These are phyloP conservation scores for Hapsidospora chrysogenum DNA, from an alignment of 495 filamentous ascomycete genomes.

Conservation along the genomic window DNA sequence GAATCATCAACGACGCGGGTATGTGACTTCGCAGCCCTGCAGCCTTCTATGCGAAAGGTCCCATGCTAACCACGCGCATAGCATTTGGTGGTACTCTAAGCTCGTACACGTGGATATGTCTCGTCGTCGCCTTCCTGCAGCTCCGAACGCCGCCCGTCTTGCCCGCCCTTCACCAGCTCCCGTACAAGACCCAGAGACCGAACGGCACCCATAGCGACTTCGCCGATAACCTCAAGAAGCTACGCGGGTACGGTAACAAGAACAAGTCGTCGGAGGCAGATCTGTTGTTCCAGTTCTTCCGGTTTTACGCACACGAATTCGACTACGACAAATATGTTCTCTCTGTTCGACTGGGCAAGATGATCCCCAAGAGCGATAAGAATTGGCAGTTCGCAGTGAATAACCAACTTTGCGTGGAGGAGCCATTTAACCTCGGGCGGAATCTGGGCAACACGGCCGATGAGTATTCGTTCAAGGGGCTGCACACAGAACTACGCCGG, in stretches of 20 bases:
- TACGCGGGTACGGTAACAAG: constrained; percentile 54
- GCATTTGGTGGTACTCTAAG: constrained; percentile 87
- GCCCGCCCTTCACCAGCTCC: constrained; percentile 67
- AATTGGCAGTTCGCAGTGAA: constrained; percentile 62
- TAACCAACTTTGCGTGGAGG: constrained; percentile 84
- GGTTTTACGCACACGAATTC: constrained; percentile 83
- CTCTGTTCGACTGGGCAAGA: constrained; percentile 69
- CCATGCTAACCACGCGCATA: constrained; percentile 16
- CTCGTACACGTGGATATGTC: constrained; percentile 99
- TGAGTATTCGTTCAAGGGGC: constrained; percentile 75
- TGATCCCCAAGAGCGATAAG: constrained; percentile 76
- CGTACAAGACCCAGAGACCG: constrained; percentile 41
- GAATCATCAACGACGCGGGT: constrained; percentile 93
- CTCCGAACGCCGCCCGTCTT: constrained; percentile 74
- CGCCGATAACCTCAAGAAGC: constrained; percentile 62
- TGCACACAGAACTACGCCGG: constrained; percentile 76
- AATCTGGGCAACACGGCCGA: constrained; percentile 96
- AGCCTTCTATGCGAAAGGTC: background rate
- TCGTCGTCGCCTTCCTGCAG: constrained; percentile 94
- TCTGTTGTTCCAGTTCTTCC: constrained; percentile 85
- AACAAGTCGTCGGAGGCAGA: constrained; percentile 75
- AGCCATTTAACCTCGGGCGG: constrained; percentile 86
- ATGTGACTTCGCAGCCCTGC: constrained; percentile 15
- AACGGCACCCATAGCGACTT: constrained; percentile 57
- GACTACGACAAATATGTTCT: constrained; percentile 73